These are phyloP conservation scores for Wickerhamiella kurtzmanii DNA, from an alignment of 805 yeast species.

Conservation along the genomic window DNA sequence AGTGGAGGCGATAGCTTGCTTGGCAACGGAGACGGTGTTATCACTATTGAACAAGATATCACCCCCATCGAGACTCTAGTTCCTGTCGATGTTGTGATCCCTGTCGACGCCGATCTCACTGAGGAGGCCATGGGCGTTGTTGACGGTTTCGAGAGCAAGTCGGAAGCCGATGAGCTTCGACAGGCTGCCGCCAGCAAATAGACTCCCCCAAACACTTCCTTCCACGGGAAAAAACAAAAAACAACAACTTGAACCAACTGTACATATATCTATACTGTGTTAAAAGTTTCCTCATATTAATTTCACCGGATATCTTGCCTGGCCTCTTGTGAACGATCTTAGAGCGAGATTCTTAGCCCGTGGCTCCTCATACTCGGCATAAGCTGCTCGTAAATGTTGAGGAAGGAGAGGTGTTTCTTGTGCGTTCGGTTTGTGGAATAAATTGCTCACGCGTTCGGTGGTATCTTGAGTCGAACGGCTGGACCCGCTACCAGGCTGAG, in stretches of 20 bases:
- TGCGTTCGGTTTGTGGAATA: slow-evolving; percentile 15
- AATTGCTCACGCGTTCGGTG: slow-evolving; percentile 7
- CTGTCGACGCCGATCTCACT: not conserved
- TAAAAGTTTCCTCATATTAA: slow-evolving; percentile 9
- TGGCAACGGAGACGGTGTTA: no score
- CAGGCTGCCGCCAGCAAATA: no score
- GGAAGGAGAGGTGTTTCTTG: slow-evolving; percentile 20
- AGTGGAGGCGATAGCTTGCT: no score
- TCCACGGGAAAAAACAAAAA: no score
- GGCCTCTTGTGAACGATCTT: slow-evolving; percentile 15
- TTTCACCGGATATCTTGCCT: slow-evolving; percentile 7
- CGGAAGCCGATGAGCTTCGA: not conserved
- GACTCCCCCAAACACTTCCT: no score
- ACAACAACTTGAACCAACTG: not conserved
- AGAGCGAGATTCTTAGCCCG: slow-evolving; percentile 9
- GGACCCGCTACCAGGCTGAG: not conserved
- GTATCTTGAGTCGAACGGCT: slow-evolving; percentile 2
- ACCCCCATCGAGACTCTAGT: no score
- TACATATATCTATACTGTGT: not conserved
- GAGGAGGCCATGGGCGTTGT: not conserved
- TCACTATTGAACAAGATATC: no score
- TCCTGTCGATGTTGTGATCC: not conserved
- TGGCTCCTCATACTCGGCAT: slow-evolving; percentile 16
- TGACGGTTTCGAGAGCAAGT: not conserved
- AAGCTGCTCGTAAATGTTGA: slow-evolving; percentile 19